Conservation (phyloP, 2,329 filamentous ascomycete genomes). For the Lecanicillium sp. region DNA sequence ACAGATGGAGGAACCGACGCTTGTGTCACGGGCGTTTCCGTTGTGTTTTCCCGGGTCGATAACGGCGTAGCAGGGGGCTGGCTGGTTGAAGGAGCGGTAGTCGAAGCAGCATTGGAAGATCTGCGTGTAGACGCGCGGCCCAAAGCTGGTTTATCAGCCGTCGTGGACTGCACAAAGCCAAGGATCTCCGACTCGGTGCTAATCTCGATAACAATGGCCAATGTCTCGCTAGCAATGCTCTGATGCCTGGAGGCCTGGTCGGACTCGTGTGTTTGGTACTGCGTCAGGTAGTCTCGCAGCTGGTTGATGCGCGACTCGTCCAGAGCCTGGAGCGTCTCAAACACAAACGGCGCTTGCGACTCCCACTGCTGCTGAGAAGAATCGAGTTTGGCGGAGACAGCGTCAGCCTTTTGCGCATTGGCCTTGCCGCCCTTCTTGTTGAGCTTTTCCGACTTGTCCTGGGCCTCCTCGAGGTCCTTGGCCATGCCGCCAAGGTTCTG, state of each 20-base stretch:
- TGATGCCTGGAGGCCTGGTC: slow-evolving; percentile 76
- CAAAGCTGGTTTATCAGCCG: slow-evolving; percentile 23
- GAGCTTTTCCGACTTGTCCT: slow-evolving; percentile 80
- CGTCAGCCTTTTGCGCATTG: slow-evolving; percentile 69
- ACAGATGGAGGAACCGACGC: slow-evolving; percentile 3
- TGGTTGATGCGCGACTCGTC: slow-evolving; percentile 88
- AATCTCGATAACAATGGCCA: slow-evolving; percentile 78
- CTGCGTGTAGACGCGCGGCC: slow-evolving; percentile 34
- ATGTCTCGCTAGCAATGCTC: slow-evolving; percentile 65
- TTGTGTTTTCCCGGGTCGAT: slow-evolving; percentile 4
- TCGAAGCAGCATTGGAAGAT: slow-evolving; percentile 21
- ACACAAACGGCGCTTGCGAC: slow-evolving; percentile 88
- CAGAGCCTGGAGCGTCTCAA: slow-evolving; percentile 82
- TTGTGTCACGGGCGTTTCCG: slow-evolving; percentile 1
- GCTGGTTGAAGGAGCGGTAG: too few species aligned
- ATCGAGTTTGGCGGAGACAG: slow-evolving; percentile 65
- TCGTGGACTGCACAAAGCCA: slow-evolving; percentile 48
- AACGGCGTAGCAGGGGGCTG: slow-evolving; percentile 3
- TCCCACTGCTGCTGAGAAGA: slow-evolving; percentile 83
- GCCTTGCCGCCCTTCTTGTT: slow-evolving; percentile 70
- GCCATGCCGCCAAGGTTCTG: slow-evolving; percentile 74
- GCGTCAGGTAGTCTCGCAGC: slow-evolving; percentile 82
- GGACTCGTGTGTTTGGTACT: slow-evolving; percentile 86
- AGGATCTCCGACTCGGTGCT: slow-evolving; percentile 83
- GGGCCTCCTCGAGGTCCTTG: slow-evolving; percentile 75